Conservation (phyloP, 2,329 filamentous ascomycete species). For the Alternaria sp. region DNA sequence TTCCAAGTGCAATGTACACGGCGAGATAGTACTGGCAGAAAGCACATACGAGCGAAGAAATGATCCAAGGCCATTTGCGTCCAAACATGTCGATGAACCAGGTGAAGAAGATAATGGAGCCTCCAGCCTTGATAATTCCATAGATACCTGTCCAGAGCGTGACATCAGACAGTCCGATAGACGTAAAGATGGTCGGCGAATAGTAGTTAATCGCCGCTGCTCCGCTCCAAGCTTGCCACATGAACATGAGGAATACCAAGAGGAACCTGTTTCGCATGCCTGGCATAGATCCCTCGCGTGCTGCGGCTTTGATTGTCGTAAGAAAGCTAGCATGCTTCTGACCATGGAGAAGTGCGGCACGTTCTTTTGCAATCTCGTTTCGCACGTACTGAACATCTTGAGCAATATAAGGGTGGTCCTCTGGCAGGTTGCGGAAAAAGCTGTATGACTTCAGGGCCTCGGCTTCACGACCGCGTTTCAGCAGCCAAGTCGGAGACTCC, state of each 20-base stretch:
- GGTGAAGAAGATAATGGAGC: slow-evolving; percentile 50
- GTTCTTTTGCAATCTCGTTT: slow-evolving; percentile 43
- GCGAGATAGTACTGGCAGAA: slow-evolving; percentile 52
- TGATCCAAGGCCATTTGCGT: slow-evolving; percentile 50
- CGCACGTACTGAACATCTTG: slow-evolving; percentile 47
- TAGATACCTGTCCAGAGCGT: slow-evolving; percentile 52
- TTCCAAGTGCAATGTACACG: slow-evolving; percentile 48
- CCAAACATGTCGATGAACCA: slow-evolving; percentile 51
- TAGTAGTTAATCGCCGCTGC: slow-evolving; percentile 50
- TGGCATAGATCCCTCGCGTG: slow-evolving; percentile 39
- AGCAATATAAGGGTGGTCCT: slow-evolving; percentile 53
- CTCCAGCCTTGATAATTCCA: slow-evolving; percentile 49
- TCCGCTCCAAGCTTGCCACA: slow-evolving; percentile 39
- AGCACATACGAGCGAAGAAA: slow-evolving; percentile 48
- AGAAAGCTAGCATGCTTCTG: slow-evolving; percentile 38
- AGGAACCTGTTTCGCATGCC: slow-evolving; percentile 55
- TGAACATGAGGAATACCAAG: slow-evolving; percentile 54
- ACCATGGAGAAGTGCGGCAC: slow-evolving; percentile 37
- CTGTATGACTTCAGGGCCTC: slow-evolving; percentile 54
- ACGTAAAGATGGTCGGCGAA: slow-evolving; percentile 48
- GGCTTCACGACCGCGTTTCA: slow-evolving; percentile 44
- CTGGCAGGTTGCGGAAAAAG: slow-evolving; percentile 57
- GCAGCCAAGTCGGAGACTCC: slow-evolving; percentile 47
- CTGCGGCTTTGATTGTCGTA: slow-evolving; percentile 42
- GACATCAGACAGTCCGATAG: slow-evolving; percentile 47